Evolutionary conservation across 1,284 basidiomycete genomes (phyloP).

Genomic region (Dichomitus squalens): DNA sequence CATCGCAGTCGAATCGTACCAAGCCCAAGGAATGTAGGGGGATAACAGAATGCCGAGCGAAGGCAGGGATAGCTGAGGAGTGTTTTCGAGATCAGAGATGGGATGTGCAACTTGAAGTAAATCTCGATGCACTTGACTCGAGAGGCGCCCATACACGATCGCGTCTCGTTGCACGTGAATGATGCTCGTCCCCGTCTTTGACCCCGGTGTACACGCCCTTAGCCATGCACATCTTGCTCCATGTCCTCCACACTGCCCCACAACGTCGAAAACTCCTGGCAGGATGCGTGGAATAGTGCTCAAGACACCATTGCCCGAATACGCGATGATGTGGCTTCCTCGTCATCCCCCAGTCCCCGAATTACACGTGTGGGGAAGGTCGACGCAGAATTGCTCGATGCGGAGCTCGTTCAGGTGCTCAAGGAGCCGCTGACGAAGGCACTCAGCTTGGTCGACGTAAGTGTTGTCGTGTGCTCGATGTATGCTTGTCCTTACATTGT

Average conservation of each 20-base stretch:
- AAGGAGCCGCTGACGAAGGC: slow-evolving; percentile 83
- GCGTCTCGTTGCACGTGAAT: slow-evolving; percentile 20
- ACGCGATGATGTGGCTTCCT: slow-evolving; percentile 38
- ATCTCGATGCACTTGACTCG: slow-evolving; percentile 26
- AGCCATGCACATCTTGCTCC: slow-evolving; percentile 18
- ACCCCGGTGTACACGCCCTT: slow-evolving; percentile 5
- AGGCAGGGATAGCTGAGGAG: not conserved
- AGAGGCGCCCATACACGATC: slow-evolving; percentile 18
- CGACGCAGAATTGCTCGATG: slow-evolving; percentile 91
- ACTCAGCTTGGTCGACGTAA: slow-evolving; percentile 70
- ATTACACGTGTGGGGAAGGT: slow-evolving; percentile 88
- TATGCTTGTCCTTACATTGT: not conserved
- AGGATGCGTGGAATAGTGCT: slow-evolving; percentile 64
- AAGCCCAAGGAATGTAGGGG: not conserved
- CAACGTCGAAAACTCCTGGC: slow-evolving; percentile 42
- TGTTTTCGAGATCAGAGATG: slow-evolving; percentile 8
- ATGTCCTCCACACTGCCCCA: slow-evolving; percentile 26
- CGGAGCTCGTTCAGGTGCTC: slow-evolving; percentile 84
- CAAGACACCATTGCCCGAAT: slow-evolving; percentile 55
- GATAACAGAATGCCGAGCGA: not conserved
- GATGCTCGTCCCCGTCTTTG: slow-evolving; percentile 7
- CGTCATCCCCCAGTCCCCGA: slow-evolving; percentile 41
- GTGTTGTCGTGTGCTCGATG: slow-evolving; percentile 27
- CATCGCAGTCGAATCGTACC: slow-evolving; percentile 43
- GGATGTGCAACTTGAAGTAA: not conserved